Evolutionary conservation across 208 protist species (phyloP).

Genomic region (Crithidia mellificae): DNA sequence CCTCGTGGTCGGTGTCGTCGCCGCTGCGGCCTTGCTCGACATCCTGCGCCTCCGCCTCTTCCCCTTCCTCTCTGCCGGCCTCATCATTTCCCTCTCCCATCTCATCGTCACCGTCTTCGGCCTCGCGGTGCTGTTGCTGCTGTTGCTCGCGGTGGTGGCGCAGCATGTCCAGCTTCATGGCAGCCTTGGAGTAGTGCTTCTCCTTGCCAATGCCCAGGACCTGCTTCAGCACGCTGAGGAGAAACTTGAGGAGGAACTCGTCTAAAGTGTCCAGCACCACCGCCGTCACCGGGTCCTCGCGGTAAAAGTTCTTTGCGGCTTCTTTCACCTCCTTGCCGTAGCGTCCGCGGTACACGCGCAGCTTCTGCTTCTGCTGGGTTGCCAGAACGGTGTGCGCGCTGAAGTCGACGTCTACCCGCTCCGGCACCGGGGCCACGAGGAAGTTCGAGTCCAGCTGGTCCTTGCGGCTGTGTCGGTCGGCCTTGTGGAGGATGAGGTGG

Average conservation of each 20-base stretch:
- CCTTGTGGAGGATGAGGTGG: slow-evolving; percentile 63
- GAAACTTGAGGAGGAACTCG: slow-evolving; percentile 86
- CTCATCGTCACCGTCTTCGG: too few species aligned
- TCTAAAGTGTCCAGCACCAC: slow-evolving; percentile 90
- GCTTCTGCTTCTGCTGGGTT: slow-evolving; percentile 90
- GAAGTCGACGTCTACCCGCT: slow-evolving; percentile 88
- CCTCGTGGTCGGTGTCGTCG: slow-evolving; percentile 16
- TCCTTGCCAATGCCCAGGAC: slow-evolving; percentile 89
- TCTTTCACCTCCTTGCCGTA: slow-evolving; percentile 79
- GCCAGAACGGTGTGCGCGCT: slow-evolving; percentile 83
- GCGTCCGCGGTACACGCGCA: slow-evolving; percentile 81
- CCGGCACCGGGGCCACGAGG: slow-evolving; percentile 69
- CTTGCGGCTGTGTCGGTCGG: slow-evolving; percentile 47
- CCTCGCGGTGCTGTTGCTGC: not conserved
- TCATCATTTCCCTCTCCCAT: too few species aligned
- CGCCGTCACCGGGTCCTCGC: slow-evolving; percentile 78
- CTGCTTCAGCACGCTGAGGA: slow-evolving; percentile 84
- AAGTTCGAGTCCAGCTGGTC: slow-evolving; percentile 76
- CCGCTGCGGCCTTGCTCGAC: slow-evolving; percentile 36
- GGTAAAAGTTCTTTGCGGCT: slow-evolving; percentile 85
- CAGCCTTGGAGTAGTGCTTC: slow-evolving; percentile 58
- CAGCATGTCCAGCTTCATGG: slow-evolving; percentile 77
- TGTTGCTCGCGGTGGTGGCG: slow-evolving; percentile 43
- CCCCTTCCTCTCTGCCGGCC: not conserved
- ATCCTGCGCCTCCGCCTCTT: slow-evolving; percentile 19